Base-by-base conservation (phyloP, 257 asterid species). In the Fraxinus cuspidata region DNA sequence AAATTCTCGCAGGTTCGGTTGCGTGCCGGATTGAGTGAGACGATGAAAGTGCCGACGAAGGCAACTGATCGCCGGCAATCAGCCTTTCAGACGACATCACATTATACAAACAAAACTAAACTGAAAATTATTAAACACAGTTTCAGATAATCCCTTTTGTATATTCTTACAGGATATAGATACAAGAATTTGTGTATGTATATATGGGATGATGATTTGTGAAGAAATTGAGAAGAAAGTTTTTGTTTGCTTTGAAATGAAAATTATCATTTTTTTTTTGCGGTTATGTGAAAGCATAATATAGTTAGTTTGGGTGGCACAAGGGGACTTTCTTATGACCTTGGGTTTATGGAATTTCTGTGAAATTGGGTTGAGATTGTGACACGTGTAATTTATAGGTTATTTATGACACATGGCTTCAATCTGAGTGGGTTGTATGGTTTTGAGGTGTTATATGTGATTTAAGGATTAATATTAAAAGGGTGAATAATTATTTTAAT, bases 81-180 rank as follows among this genome's bases (percentile, higher is more conserved):
- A 92, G 90, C 77, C 86, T 90, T 84, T 92, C 97, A 83, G 88
- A 84, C 89, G 86, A 90, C 99, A 92, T 94, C 83, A 7, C 78
- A n/a, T 35, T 38, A 11, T 63, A 63, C 69, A 63, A 65, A 35
- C 38, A 21, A 58, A 23, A 15, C 69, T 58, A 25, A 60, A 60
- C 32, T 60, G 27, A 60, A 58, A 25, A 27, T 27, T 27, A 23
- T 0, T 27, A 35, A 63, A 27, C 10, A n/a, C 64, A 56, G 4
- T 56, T 56, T 47, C 27, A 56, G 65, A 35, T 32, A 6, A 12
- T n/a, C 9, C 13, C 32, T 49, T 51, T 3, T 29, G 37, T 73
- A 21, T 73, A 21, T 8, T 1, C 73, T 28, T 27, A 49, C 25
- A 12, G 4, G 21, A 56, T 31, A 49, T 23, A 56, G 51, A 47